These are phyloP conservation scores for Fusarium chaquense DNA, from an alignment of 2,329 filamentous ascomycete genomes.

Conservation along the genomic window DNA sequence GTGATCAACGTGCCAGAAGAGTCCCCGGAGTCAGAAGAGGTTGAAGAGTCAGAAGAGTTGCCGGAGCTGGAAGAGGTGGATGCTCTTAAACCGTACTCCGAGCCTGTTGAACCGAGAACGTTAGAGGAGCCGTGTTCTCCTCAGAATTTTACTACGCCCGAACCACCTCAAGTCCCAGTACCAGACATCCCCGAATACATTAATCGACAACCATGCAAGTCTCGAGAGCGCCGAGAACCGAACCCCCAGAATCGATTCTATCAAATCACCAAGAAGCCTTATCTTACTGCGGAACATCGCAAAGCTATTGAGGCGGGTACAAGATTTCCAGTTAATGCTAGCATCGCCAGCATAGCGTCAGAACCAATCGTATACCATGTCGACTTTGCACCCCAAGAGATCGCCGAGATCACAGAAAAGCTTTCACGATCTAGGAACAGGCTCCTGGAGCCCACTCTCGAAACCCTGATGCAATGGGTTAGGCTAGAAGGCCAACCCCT, in stretches of 20 bases:
- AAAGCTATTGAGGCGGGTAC: conserved; percentile 47
- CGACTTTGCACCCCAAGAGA: conserved; percentile 59
- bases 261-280: conserved; percentile 41
- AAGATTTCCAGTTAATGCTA: conserved; percentile 8
- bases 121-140: not conserved
- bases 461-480: conserved; percentile 34
- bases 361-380: conserved; percentile 56
- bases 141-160: not conserved
- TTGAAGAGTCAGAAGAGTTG: not conserved
- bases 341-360: conserved; percentile 1
- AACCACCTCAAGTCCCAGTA: not conserved
- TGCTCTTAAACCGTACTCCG: not conserved
- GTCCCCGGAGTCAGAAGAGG: not conserved
- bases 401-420: conserved; percentile 45
- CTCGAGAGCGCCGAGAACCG: conserved; percentile 26
- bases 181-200: not conserved
- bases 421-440: conserved; percentile 36
- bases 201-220: conserved; percentile 23
- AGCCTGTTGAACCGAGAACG: not conserved
- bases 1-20: not conserved
- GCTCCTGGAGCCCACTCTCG: conserved; percentile 27
- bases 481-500: not conserved
- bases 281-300: conserved; percentile 46
- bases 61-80: not conserved
- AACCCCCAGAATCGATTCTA: conserved; percentile 32